Evolutionary conservation across 148 eudicot genomes (phyloP).

Genomic region (Camellia lanceoleosa): DNA sequence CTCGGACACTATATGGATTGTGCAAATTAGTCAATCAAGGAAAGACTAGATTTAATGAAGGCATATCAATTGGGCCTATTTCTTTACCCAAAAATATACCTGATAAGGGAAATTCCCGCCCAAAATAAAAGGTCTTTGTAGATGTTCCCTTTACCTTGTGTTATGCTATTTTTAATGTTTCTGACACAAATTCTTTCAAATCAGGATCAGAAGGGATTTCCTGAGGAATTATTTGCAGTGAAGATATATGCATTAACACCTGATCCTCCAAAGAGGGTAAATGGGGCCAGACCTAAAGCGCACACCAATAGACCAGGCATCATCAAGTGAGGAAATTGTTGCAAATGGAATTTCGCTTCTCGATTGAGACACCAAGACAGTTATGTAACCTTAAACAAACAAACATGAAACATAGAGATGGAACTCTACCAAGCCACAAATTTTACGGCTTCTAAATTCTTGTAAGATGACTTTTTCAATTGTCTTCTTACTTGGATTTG

Average conservation of each 20-base stretch:
- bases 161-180: background rate
- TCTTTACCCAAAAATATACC: no score
- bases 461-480: background rate
- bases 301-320: slow-evolving; percentile 55
- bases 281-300: slow-evolving; percentile 31
- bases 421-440: background rate
- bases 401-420: background rate
- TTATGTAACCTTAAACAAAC: background rate
- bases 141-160: background rate
- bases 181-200: background rate
- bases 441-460: background rate
- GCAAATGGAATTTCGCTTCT: no score
- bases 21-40: no score
- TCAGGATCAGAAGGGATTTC: slow-evolving; percentile 86
- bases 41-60: no score
- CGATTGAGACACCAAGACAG: background rate
- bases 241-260: slow-evolving; percentile 88
- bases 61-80: no score
- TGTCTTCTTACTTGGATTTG: background rate
- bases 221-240: slow-evolving; percentile 75
- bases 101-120: no score
- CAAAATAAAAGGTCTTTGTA: background rate
- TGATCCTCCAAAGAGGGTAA: slow-evolving; percentile 44
- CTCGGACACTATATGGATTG: no score
- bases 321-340: slow-evolving; percentile 41